Evolutionary conservation across 139 green algal genomes (phyloP), one percentile per base, ranked within the genome.

Genomic region (Chlamydomonas urium): DNA sequence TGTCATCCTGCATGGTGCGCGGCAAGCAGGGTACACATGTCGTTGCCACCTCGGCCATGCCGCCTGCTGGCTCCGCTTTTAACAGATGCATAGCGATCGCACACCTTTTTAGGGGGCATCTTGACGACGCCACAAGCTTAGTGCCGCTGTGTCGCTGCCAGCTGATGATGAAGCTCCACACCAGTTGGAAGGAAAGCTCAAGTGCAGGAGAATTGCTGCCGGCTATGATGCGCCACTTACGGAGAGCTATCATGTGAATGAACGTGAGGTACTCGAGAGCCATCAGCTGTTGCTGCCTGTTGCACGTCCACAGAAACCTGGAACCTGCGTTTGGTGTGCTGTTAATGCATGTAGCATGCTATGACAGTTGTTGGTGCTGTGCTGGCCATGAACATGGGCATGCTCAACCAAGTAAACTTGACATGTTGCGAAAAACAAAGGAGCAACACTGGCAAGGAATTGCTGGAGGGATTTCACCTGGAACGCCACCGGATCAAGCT

Each of bases 91-190:
- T 50, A 24, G 42, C 10, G 10, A 50, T 50, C 14, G 8, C 42
- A 50, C 24, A 83, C 75, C 58, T 81, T 79, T 29, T 83, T 86
- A 4, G 76, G 79, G n/a, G 79, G 75, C 79, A 85, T 85, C n/a
- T 3, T 60, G 45, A n/a, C 42, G 42, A 24, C 42, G 8, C 14
- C 42, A 24, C 42, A 50, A 14, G 8, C 42, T 14, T 50, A n/a
- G n/a, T n/a, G n/a, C 42, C 42, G 42, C 42, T 24, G 42, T 14
- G 42, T 50, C 42, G 8, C 42, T 8, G 42, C 14, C 14, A 14
- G 42, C 8, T 8, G 14, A 50, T 50, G 10, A 50, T 14, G 8
- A 50, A 50, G 14, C 42, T 50, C 10, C 42, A 24, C 10, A 50
- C 10, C 42, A 24, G 14, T 14, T 50, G 42, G 42, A 14, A 24